A percentile compares a stretch with the other conserved stretches of the same genome.
Conservation (phyloP, 805 yeast genomes). For the Candida morakotiae region DNA sequence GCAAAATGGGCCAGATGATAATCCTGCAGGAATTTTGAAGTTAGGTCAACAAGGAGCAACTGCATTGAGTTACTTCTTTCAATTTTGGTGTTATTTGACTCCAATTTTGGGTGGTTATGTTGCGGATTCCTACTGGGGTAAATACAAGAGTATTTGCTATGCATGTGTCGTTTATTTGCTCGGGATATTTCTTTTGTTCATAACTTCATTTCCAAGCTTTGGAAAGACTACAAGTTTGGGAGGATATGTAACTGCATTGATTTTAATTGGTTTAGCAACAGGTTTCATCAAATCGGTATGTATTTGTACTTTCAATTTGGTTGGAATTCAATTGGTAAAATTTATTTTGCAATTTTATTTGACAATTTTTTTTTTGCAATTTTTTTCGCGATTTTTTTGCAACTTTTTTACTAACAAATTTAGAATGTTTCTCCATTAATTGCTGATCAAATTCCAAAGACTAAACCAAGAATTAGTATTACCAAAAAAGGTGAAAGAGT, state of each 20-base stretch:
- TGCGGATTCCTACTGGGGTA: slow-evolving; percentile 73
- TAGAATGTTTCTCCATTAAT: slow-evolving; percentile 72
- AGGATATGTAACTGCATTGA: slow-evolving; percentile 55
- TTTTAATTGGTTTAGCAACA: slow-evolving; percentile 69
- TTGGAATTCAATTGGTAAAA: too few relatives aligned
- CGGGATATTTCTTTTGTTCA: slow-evolving; percentile 61
- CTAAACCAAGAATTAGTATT: slow-evolving; percentile 33
- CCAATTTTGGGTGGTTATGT: slow-evolving; percentile 75
- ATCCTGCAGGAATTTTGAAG: slow-evolving; percentile 48
- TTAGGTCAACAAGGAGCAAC: slow-evolving; percentile 63
- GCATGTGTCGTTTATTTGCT: slow-evolving; percentile 56
- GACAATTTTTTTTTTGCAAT: too few relatives aligned
- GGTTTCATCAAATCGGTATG: slow-evolving; percentile 80
- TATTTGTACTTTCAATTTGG: too few relatives aligned
- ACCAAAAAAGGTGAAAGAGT: slow-evolving; percentile 39
- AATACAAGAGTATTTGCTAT: slow-evolving; percentile 61
- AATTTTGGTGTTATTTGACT: slow-evolving; percentile 78
- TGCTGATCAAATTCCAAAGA: slow-evolving; percentile 54
- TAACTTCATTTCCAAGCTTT: slow-evolving; percentile 65
- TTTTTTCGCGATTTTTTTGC: too few relatives aligned
- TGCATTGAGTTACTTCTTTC: slow-evolving; percentile 69
- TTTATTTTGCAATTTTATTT: too few relatives aligned
- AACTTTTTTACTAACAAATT: too few relatives aligned
- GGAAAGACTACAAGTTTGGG: slow-evolving; percentile 48
- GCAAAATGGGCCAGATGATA: slow-evolving; percentile 47